These are phyloP conservation scores for Melampsora larici-populina DNA, from an alignment of 1,284 basidiomycete genomes.

Conservation along the genomic window DNA sequence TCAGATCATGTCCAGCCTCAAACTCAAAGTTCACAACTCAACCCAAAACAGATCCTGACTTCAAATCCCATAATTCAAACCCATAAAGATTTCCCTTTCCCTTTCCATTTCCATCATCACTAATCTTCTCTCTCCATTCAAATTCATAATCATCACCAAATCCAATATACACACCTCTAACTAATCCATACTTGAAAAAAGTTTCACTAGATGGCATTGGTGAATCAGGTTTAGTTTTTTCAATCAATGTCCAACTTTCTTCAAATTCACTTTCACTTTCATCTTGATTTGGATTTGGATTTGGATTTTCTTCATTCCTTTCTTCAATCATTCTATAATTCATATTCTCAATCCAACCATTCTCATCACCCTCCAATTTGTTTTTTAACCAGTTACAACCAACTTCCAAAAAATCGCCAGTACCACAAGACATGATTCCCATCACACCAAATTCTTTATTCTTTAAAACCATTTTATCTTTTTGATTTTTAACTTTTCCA, in stretches of 20 bases:
- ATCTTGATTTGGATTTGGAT: background rate
- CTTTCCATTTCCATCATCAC: background rate
- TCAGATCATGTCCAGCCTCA: no score
- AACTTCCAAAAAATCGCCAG: background rate
- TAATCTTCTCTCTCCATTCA: background rate
- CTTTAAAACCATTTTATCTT: no score
- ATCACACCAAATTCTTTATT: no score
- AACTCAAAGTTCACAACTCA: background rate
- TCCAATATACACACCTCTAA: background rate
- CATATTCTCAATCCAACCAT: no score
- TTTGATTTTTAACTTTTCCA: no score
- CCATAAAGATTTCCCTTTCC: background rate
- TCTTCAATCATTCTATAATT: no score
- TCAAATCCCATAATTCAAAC: constrained; percentile 9
- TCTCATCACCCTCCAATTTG: background rate
- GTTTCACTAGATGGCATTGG: background rate
- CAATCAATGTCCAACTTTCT: background rate
- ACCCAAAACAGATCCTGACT: background rate
- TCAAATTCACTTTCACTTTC: background rate
- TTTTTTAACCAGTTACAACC: background rate
- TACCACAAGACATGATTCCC: background rate
- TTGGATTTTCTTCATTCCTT: background rate
- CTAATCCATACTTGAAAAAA: background rate
- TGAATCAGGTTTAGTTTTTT: background rate
- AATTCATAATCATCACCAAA: constrained; percentile 7